phyloP scores from a whole-genome alignment of 2,329 filamentous ascomycete genomes.

The Akanthomyces muscarius region DNA sequence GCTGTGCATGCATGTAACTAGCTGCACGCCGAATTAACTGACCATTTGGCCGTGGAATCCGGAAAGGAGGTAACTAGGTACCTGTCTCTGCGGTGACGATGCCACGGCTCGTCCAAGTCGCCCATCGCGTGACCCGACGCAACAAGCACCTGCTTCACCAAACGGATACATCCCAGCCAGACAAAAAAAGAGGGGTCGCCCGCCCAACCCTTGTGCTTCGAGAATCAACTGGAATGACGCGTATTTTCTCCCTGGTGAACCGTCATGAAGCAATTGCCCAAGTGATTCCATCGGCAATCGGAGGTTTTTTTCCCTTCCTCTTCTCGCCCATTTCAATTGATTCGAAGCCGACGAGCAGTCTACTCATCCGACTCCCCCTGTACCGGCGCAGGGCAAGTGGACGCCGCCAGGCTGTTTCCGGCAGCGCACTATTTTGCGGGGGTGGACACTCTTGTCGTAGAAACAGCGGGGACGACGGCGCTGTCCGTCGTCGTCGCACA shows the following conservation, averaged over 20 bases:
- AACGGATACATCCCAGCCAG: background rate
- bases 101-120: background rate
- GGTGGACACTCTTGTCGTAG: slow-evolving; percentile 5
- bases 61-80: background rate
- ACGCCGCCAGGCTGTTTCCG: slow-evolving; percentile 12
- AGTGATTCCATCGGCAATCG: too few species aligned
- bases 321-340: too few species aligned
- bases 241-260: too few species aligned
- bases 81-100: background rate
- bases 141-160: slow-evolving; percentile 16
- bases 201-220: background rate
- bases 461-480: background rate
- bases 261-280: too few species aligned
- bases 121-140: slow-evolving; percentile 25
- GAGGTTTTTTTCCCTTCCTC: too few species aligned
- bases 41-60: background rate
- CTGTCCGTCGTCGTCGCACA: background rate
- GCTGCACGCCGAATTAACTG: background rate
- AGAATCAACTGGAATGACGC: background rate
- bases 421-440: slow-evolving; percentile 15
- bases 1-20: too few species aligned
- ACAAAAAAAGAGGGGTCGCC: background rate
- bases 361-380: too few species aligned
- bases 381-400: too few species aligned
- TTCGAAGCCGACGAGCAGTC: too few species aligned